Base-by-base conservation (phyloP, 2,329 filamentous ascomycete species). In the Verticillium longisporum region DNA sequence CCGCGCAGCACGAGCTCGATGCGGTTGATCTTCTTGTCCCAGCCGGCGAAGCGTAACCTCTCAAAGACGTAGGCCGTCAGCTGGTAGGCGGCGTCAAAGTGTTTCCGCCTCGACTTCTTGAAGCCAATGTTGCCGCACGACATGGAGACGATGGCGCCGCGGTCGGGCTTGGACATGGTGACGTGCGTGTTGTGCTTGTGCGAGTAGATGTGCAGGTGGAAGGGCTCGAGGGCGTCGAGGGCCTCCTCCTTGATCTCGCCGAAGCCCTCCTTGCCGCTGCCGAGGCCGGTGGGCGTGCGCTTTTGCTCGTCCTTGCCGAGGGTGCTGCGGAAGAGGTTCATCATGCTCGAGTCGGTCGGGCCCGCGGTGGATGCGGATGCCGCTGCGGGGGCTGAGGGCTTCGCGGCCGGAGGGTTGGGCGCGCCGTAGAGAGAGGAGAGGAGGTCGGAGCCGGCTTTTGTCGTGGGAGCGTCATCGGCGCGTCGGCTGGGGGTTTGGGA, bases 161-260 rank as follows among this genome's bases (percentile, higher is more conserved):
- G 83, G 73, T 92, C 88, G 33, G 95, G 93, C 70, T 88, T 88
- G 26, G 92, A 91, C 66, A 97, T 85, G 1, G 93, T 97, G 69
- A 99, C 84, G 76, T 98, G 92, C 21, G 91, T 95, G 79, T 99
- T 99, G 84, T 97, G 95, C 78, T 92, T 96, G 73, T 90, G 88
- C 33, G 89, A 79, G 77, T 87, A 94, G 73, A 99, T 81, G 78
- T 97, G 91, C 65, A 99, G 83, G 73, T 96, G 92, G 78, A 92
- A 92, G 2, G 90, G 88, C 71, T 89, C 84, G 41, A 78, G 65
- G 14, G 73, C 67, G 58, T 78, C 70, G n/a, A 53, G 32, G 11
- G 32, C 32, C 21, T 54, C 63, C 11, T 58, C 58, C 32, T 61
- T 21, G n/a, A 59, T 59, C 38, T 53, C 38, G 63, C 61, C 10